Evolutionary conservation across 768 basidiomycete genomes (phyloP).

Genomic region (Suillus variegatus): DNA sequence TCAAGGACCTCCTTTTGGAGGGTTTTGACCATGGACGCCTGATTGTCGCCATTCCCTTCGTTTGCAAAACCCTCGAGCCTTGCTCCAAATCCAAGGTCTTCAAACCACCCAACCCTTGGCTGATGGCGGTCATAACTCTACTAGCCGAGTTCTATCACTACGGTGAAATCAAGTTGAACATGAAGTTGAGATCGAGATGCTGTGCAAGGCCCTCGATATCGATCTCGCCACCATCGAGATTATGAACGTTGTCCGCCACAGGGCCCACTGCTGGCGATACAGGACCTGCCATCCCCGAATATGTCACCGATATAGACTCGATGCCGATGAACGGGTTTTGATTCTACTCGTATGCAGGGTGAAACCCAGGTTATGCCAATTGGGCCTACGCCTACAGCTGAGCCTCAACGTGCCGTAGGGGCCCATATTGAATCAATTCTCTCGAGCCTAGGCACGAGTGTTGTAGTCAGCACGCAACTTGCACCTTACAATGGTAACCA

Average conservation of each 20-base stretch:
- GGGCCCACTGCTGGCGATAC: constrained; percentile 63
- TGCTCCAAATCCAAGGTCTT: constrained; percentile 90
- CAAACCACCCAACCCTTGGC: constrained; percentile 96
- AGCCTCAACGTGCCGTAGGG: constrained; percentile 67
- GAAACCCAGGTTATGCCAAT: constrained; percentile 67
- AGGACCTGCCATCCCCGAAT: constrained; percentile 72
- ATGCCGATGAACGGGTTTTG: constrained; percentile 76
- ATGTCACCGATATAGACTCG: constrained; percentile 77
- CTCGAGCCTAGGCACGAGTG: constrained; percentile 63
- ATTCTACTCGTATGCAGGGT: constrained; percentile 45
- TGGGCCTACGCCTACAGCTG: constrained; percentile 59
- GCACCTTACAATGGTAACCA: constrained; percentile 75
- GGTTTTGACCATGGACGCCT: constrained; percentile 91
- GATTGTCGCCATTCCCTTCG: constrained; percentile 94
- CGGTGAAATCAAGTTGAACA: constrained; percentile 92
- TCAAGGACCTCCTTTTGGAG: constrained; percentile 97
- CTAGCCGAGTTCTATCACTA: constrained; percentile 96
- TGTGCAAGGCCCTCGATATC: constrained; percentile 90
- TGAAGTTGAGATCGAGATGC: constrained; percentile 97
- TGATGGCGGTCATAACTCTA: constrained; percentile 92
- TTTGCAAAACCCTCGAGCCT: constrained; percentile 94
- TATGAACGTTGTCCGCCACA: constrained; percentile 76
- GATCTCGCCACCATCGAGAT: constrained; percentile 85
- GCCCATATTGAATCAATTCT: constrained; percentile 84
- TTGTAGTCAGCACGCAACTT: constrained; percentile 78